These are phyloP conservation scores for Keithomyces neogunnii DNA, from an alignment of 2,329 filamentous ascomycete genomes.

Conservation along the genomic window DNA sequence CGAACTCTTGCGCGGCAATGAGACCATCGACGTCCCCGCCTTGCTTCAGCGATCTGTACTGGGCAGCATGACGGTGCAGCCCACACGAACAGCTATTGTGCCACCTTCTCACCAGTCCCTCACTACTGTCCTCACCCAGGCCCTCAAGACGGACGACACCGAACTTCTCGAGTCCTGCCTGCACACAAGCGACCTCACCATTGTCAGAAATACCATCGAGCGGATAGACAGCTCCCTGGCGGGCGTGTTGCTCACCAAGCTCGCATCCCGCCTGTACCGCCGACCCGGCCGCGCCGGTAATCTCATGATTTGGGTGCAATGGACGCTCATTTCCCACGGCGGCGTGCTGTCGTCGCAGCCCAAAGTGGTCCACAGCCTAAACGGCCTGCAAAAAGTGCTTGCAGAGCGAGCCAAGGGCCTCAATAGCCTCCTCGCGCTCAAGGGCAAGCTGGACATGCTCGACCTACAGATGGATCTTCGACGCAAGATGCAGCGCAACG, in stretches of 20 bases:
- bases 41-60: constrained; percentile 38
- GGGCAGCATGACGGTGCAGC: constrained; percentile 26
- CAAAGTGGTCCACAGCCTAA: constrained; percentile 70
- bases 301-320: constrained; percentile 92
- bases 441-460: constrained; percentile 92
- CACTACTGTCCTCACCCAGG: constrained; percentile 86
- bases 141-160: constrained; percentile 83
- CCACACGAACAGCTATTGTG: constrained; percentile 40
- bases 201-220: constrained; percentile 82
- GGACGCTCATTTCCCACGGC: constrained; percentile 86
- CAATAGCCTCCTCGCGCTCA: constrained; percentile 74
- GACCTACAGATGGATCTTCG: constrained; percentile 81
- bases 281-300: constrained; percentile 83
- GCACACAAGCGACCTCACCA: constrained; percentile 65
- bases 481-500: constrained; percentile 51
- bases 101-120: constrained; percentile 71
- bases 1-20: constrained; percentile 68
- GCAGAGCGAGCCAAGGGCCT: constrained; percentile 78
- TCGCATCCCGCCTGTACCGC: constrained; percentile 79
- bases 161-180: constrained; percentile 89
- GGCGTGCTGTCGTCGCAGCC: constrained; percentile 81
- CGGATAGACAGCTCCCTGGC: constrained; percentile 81
- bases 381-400: constrained; percentile 75
- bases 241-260: constrained; percentile 66
- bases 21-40: constrained; percentile 67